Conservation (phyloP, 805 yeast species). For the Schwanniomyces vanrijiae region DNA sequence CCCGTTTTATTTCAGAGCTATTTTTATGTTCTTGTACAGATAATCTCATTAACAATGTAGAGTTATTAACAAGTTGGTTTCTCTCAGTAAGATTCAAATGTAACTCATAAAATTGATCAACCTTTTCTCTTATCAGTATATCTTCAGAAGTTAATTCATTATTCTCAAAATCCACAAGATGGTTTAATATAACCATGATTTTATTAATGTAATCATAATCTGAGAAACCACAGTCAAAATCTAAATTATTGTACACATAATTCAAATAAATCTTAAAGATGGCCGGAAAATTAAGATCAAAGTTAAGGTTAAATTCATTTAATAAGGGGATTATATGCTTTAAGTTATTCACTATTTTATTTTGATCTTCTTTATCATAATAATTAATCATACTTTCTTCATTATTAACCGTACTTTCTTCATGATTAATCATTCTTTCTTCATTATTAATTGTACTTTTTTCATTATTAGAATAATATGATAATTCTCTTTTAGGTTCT, state of each 20-base stretch:
- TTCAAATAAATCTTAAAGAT: conserved; percentile 23
- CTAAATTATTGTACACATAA: conserved; percentile 17
- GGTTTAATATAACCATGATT: conserved; percentile 18
- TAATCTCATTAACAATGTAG: conserved; percentile 32
- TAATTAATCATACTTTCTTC: neutral
- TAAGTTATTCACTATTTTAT: conserved; percentile 12
- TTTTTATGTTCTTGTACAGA: conserved; percentile 17
- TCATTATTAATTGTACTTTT: neutral
- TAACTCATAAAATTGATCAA: conserved; percentile 19
- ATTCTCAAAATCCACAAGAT: conserved; percentile 30
- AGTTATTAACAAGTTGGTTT: conserved; percentile 3
- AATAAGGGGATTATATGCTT: conserved; percentile 23
- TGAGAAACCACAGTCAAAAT: conserved; percentile 12
- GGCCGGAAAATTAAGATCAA: conserved; percentile 21
- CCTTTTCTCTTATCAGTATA: conserved; percentile 17
- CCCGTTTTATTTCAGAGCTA: conserved; percentile 1
- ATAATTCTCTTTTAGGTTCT: neutral
- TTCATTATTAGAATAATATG: neutral
- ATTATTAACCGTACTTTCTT: neutral
- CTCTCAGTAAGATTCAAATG: conserved; percentile 20
- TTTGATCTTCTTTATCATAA: conserved; percentile 14
- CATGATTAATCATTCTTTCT: neutral
- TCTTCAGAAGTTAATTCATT: conserved; percentile 17
- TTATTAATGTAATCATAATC: conserved; percentile 24
- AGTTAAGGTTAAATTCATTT: conserved; percentile 23